Base-by-base conservation (phyloP, 768 basidiomycete genomes). In the Termitomyces heimii region DNA sequence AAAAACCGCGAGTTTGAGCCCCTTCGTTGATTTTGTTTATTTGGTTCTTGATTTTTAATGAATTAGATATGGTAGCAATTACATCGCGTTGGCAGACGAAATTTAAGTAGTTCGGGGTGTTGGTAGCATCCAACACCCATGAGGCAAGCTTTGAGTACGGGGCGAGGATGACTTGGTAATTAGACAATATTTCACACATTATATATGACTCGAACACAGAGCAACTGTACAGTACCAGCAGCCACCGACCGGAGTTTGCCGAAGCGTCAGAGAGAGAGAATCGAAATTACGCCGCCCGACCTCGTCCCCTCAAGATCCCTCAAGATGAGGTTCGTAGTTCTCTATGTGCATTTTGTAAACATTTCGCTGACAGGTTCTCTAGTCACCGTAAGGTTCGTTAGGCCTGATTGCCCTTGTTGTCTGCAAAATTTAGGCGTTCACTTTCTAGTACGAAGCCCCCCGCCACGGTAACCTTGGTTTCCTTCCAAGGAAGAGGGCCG, bases 381-480 rank as follows among this genome's bases (percentile, higher is more conserved):
- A 92, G 90, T 85, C 90, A 92, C 73, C 90, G 90, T 84, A 92
- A 92, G 87, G 90, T 92, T 63, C 44, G 77, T 70, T 62, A 20
- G 5, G 43, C 45, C 14, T 18, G 46, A 12, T 43, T 44, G 49
- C 47, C 57, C 48, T 61, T 51, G 37, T 58, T 7, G n/a, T n/a
- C 13, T 16, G 18, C 39, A 39, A 40, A 46, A 50, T 59, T 52
- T 32, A 43, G 49, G 18, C 16, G 26, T 32, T 42, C 39, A 12
- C 37, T 53, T 49, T 68, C 32, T 70, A 96, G 94, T 98, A 87
- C 80, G 95, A 98, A 89, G 93, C 94, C 64, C 96, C 96, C 70
- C 94, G 96, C 71, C 92, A 95, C 77, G 96, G 96, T 70, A 97
- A 94, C 63, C 87, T 98, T 67, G 96, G 94, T 70, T 96, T 94